These are phyloP conservation scores for Penstemon barbatus DNA, from an alignment of 257 asterid species.

Conservation along the genomic window DNA sequence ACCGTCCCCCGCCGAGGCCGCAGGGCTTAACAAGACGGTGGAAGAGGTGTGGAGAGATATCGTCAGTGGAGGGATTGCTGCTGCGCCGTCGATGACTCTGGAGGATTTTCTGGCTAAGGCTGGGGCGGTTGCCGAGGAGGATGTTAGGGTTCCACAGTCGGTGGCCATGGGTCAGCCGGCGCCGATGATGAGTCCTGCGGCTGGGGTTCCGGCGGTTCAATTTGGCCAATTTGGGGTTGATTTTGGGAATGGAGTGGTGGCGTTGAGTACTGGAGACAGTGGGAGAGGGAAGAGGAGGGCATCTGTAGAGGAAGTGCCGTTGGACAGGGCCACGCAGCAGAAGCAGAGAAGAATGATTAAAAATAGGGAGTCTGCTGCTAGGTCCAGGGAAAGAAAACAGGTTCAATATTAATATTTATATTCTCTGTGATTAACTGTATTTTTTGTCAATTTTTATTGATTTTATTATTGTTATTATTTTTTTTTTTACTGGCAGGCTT, in stretches of 20 bases:
- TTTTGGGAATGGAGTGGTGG: conserved; percentile 58
- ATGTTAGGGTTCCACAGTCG: conserved; percentile 44
- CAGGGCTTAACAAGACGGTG: conserved; percentile 23
- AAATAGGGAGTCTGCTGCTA: conserved; percentile 95
- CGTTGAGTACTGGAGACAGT: conserved; percentile 18
- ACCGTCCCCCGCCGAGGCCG: background rate
- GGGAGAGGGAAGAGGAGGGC: conserved; percentile 88
- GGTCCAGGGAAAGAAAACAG: conserved; percentile 98
- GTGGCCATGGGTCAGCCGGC: too few relatives aligned
- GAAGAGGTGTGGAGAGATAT: conserved; percentile 51
- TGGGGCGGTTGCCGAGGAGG: conserved; percentile 84
- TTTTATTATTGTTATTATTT: background rate
- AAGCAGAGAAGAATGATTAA: conserved; percentile 96
- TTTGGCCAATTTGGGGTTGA: conserved; percentile 34
- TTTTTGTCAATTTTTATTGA: background rate
- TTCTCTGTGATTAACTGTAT: too few relatives aligned
- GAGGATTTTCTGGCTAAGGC: conserved; percentile 87
- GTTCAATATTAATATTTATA: conserved; percentile 26
- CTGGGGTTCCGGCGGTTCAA: conserved; percentile 39
- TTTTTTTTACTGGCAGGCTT: conserved; percentile 55
- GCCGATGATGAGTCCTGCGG: background rate
- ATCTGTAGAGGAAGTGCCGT: conserved; percentile 66
- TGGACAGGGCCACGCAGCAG: conserved; percentile 95
- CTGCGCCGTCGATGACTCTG: conserved; percentile 71
- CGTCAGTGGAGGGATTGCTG: conserved; percentile 25